These are phyloP conservation scores for Colletotrichum sp. DNA, from an alignment of 2,329 filamentous ascomycete genomes.

Conservation along the genomic window DNA sequence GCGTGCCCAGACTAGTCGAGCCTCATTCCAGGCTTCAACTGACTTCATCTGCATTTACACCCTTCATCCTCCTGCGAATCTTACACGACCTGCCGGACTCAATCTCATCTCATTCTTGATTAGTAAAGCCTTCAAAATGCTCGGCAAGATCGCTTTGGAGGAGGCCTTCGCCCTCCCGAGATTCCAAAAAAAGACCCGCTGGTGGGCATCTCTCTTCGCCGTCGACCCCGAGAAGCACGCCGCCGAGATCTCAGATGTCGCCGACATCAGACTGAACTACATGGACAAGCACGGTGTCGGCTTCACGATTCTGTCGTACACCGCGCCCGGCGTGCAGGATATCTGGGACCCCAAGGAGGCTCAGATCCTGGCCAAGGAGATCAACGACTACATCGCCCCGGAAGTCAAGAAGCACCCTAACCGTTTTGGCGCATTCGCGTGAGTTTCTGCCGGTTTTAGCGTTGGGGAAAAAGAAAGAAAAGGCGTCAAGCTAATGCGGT, in stretches of 20 bases:
- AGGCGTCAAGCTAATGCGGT: background rate
- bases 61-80: background rate
- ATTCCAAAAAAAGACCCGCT: background rate
- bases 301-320: constrained; percentile 53
- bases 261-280: constrained; percentile 26
- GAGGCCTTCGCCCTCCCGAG: constrained; percentile 63
- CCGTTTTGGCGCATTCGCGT: constrained; percentile 50
- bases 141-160: constrained; percentile 66
- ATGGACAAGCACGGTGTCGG: constrained; percentile 50
- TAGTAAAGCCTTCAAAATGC: constrained; percentile 39
- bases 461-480: background rate
- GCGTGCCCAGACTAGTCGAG: background rate
- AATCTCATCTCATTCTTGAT: background rate
- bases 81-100: background rate
- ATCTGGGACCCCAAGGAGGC: constrained; percentile 46
- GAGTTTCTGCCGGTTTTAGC: constrained; percentile 24
- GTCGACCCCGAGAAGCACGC: background rate
- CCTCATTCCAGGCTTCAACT: background rate
- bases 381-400: constrained; percentile 28
- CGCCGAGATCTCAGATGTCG: constrained; percentile 50
- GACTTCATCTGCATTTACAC: background rate
- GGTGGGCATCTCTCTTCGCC: constrained; percentile 30
- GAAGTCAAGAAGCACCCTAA: constrained; percentile 33
- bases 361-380: constrained; percentile 39
- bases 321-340: constrained; percentile 52